Conservation (phyloP, 352 stramenopile genomes). For the Thalassiosira livingstoniorum region DNA sequence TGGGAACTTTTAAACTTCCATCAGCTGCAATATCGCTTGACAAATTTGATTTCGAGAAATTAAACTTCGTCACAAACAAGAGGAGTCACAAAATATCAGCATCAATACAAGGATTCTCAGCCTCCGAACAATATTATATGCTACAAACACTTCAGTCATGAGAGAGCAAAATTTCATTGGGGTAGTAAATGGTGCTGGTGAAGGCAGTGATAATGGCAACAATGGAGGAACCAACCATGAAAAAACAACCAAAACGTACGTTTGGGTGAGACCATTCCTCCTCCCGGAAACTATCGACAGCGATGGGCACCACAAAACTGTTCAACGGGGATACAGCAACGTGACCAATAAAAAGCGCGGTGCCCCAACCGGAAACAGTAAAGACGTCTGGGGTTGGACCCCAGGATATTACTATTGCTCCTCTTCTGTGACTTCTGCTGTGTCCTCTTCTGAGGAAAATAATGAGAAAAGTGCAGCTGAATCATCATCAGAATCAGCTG, state of each 20-base stretch:
- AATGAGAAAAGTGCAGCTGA: not conserved
- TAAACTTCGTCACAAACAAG: no score
- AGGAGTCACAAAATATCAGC: no score
- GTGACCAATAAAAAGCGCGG: constrained; percentile 8
- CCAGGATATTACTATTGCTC: constrained; percentile 28
- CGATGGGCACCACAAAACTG: not conserved
- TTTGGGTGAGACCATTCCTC: constrained; percentile 14
- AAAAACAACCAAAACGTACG: constrained; percentile 29
- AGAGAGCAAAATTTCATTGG: no score
- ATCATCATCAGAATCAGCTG: not conserved
- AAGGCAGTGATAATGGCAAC: no score
- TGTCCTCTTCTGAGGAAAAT: not conserved
- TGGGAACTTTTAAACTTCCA: no score
- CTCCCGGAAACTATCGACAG: not conserved
- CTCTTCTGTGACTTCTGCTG: not conserved
- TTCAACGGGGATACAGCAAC: no score
- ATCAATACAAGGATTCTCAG: no score
- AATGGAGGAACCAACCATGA: not conserved
- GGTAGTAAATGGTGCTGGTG: no score
- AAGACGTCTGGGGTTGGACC: constrained; percentile 44
- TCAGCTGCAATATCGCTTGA: no score
- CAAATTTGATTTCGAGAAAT: no score
- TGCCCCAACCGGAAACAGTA: not conserved
- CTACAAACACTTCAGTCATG: no score
- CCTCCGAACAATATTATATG: no score